Base-by-base conservation (phyloP, 352 stramenopile species). In the Phytopythium litorale region DNA sequence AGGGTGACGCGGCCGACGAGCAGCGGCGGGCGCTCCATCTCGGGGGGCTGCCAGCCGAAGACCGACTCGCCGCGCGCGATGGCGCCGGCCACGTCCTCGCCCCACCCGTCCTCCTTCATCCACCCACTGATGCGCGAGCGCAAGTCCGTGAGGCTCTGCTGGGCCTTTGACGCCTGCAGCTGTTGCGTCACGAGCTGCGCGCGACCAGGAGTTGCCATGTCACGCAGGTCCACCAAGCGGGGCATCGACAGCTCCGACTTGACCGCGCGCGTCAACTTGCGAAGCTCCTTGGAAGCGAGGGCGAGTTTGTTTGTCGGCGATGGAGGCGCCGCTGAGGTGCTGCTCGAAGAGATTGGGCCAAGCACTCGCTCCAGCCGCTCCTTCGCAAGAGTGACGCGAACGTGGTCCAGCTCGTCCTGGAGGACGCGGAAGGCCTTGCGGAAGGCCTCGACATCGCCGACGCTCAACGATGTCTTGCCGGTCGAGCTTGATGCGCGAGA, bases 41-140 rank as follows among this genome's bases (percentile, higher is more conserved):
- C 78, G 1, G 80, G 79, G 13, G 81, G 77, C 60, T 86, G 73
- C 79, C 76, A 92, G n/a, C 81, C 84, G 62, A 92, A 92, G 28
- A 89, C 71, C 12, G 67, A 86, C 59, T 92, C 84, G 12, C 81
- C 84, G 3, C 66, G 67, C 28, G 66, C 64, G 56, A 92, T 90
- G 11, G 84, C 81, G 38, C 67, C 72, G 19, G 73, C 83, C n/a
- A 89, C 62, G 30, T 89, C 76, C 16, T 75, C 65, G 38, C 75
- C 68, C 79, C 80, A 89, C 16, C 81, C 81, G 46, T 87, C 78
- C 30, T 77, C 72, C 19, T 66, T 66, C 66, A 80, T 71, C 19
- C 69, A 66, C 1, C 49, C 56, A 49, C 79, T 75, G 28, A 91
- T 71, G 40, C 76, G 70, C 38, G 71, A 49, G 33, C 76, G 79